Percentiles rank a stretch among this genome's conserved stretches.
phyloP scores from a whole-genome alignment of 2,329 filamentous ascomycete genomes.

The Thermoascus crustaceus region DNA sequence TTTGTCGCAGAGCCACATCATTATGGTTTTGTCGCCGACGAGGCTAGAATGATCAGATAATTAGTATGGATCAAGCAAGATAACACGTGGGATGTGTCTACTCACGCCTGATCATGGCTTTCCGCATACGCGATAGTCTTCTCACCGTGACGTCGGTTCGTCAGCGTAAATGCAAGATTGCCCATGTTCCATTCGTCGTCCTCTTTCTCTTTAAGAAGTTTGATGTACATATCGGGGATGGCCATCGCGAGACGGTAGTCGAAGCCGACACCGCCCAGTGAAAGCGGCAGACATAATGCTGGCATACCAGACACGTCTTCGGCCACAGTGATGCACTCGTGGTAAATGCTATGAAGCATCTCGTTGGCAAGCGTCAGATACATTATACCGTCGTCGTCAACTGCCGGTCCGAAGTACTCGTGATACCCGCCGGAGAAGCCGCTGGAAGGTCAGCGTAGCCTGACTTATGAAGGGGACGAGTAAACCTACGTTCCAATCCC shows the following conservation, averaged over 20 bases:
- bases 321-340: slow-evolving; percentile 80
- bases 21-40: slow-evolving; percentile 90
- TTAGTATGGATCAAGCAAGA: neutral
- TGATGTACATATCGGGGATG: slow-evolving; percentile 98
- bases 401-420: slow-evolving; percentile 84
- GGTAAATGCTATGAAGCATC: slow-evolving; percentile 85
- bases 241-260: slow-evolving; percentile 98
- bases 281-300: slow-evolving; percentile 78
- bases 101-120: slow-evolving; percentile 94
- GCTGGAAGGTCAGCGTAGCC: slow-evolving; percentile 36
- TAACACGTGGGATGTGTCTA: slow-evolving; percentile 16
- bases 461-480: neutral
- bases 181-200: slow-evolving; percentile 90
- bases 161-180: slow-evolving; percentile 76
- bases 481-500: slow-evolving; percentile 83
- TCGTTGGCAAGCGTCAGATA: slow-evolving; percentile 97
- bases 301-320: slow-evolving; percentile 99
- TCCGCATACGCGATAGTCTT: slow-evolving; percentile 98
- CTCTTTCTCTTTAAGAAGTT: slow-evolving; percentile 86
- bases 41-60: slow-evolving; percentile 50
- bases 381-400: slow-evolving; percentile 87
- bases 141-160: slow-evolving; percentile 87
- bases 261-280: slow-evolving; percentile 86
- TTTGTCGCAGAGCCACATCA: slow-evolving; percentile 97
- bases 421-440: slow-evolving; percentile 97